Percentiles rank a stretch among this genome's conserved stretches.
phyloP scores from a whole-genome alignment of 2,329 filamentous ascomycete species.

The Monosporascus sp. region DNA sequence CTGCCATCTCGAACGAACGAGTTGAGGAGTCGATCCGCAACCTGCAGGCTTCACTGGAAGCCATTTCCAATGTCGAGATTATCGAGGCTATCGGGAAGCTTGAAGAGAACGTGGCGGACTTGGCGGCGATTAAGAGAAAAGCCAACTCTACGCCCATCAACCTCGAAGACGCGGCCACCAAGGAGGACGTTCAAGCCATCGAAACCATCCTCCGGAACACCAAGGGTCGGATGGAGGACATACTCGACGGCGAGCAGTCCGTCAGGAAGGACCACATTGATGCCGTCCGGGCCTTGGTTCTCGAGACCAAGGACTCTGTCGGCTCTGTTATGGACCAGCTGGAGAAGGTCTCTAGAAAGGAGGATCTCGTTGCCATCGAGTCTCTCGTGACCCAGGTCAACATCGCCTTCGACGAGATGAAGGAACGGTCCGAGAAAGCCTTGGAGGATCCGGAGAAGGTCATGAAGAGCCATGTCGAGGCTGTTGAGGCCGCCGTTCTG shows the following conservation, averaged over 20 bases:
- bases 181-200: slow-evolving; percentile 85
- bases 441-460: slow-evolving; percentile 59
- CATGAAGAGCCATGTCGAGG: slow-evolving; percentile 76
- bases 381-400: slow-evolving; percentile 75
- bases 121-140: slow-evolving; percentile 14
- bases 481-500: slow-evolving; percentile 74
- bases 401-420: slow-evolving; percentile 69
- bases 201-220: slow-evolving; percentile 87
- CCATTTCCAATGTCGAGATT: slow-evolving; percentile 37
- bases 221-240: slow-evolving; percentile 79
- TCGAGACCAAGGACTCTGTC: slow-evolving; percentile 71
- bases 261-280: slow-evolving; percentile 64
- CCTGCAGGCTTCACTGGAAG: slow-evolving; percentile 10
- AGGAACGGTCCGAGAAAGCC: slow-evolving; percentile 49
- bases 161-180: slow-evolving; percentile 52
- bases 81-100: slow-evolving; percentile 9
- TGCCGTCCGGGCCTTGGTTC: slow-evolving; percentile 59
- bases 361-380: slow-evolving; percentile 74
- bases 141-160: slow-evolving; percentile 19
- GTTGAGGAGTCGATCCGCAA: background rate
- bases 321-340: slow-evolving; percentile 61
- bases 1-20: slow-evolving; percentile 21
- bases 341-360: slow-evolving; percentile 68
- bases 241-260: slow-evolving; percentile 66
- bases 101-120: background rate